Conservation (phyloP, 2,329 filamentous ascomycete species). For the Trichoderma breve region DNA sequence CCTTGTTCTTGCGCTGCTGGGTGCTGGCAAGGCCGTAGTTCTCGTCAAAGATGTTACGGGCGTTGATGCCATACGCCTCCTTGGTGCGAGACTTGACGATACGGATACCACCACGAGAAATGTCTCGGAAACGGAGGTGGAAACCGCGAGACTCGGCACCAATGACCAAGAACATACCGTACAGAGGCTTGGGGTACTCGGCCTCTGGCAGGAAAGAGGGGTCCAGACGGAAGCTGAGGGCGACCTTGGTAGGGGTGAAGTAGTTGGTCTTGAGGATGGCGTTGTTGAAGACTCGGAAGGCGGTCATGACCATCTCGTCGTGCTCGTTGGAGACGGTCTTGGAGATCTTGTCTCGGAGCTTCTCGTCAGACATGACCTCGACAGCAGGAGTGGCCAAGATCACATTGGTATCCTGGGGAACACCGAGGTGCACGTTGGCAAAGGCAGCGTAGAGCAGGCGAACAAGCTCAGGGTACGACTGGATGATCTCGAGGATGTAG, state of each 20-base stretch:
- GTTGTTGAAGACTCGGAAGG: constrained; percentile 93
- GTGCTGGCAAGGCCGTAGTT: constrained; percentile 98
- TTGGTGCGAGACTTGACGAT: constrained; percentile 98
- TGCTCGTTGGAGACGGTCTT: constrained; percentile 87
- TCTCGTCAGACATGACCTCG: constrained; percentile 71
- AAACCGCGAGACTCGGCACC: constrained; percentile 96
- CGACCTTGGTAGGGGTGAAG: constrained; percentile 95
- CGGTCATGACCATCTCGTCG: constrained; percentile 96
- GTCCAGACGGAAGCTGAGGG: constrained; percentile 91
- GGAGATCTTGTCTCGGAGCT: constrained; percentile 73
- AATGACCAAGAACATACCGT: constrained; percentile 98
- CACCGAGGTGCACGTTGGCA: constrained; percentile 74
- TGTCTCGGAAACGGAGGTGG: constrained; percentile 95
- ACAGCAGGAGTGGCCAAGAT: constrained; percentile 56
- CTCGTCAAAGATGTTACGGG: constrained; percentile 93
- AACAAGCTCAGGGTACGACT: constrained; percentile 82
- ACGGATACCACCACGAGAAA: constrained; percentile 92
- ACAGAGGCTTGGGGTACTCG: constrained; percentile 90
- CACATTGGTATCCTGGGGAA: constrained; percentile 42
- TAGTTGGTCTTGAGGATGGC: constrained; percentile 97
- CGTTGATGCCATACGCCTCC: constrained; percentile 95
- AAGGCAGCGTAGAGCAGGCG: constrained; percentile 88
- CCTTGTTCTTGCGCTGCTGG: constrained; percentile 99
- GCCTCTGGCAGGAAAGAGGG: constrained; percentile 83
- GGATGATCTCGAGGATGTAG: constrained; percentile 97